A percentile compares a stretch with the other conserved stretches of the same genome.
Conservation (phyloP, 1,139 yeast genomes). For the Debaryomycetaceae sp. region DNA sequence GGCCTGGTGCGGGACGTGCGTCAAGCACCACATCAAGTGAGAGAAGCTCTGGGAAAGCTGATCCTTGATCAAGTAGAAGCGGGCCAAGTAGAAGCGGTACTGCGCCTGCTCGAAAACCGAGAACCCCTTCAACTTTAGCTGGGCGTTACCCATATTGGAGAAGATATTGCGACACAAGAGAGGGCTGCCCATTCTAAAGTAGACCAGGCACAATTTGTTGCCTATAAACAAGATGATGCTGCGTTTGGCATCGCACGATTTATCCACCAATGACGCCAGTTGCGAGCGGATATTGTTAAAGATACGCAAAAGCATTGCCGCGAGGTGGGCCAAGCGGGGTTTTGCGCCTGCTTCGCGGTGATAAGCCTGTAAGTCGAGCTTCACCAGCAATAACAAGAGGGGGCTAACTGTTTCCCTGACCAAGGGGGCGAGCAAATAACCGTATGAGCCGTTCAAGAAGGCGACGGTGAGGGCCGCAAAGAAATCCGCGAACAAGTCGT, state of each 20-base stretch:
- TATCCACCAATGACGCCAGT: constrained; percentile 6
- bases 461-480: constrained; percentile 49
- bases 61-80: constrained; percentile 51
- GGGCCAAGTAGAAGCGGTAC: constrained; percentile 59
- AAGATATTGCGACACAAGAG: constrained; percentile 65
- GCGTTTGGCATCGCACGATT: constrained; percentile 32
- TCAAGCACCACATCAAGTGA: constrained; percentile 57
- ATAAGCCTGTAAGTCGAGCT: constrained; percentile 39
- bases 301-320: constrained; percentile 46
- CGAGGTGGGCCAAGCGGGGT: constrained; percentile 43
- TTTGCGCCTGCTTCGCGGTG: constrained; percentile 26
- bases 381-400: constrained; percentile 39
- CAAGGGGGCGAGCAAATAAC: constrained; percentile 35
- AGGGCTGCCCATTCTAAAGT: constrained; percentile 54
- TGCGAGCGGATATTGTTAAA: constrained; percentile 59
- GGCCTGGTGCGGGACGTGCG: constrained; percentile 8
- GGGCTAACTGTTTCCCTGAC: constrained; percentile 30
- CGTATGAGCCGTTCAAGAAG: constrained; percentile 41
- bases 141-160: constrained; percentile 58
- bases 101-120: constrained; percentile 46
- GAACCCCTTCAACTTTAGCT: constrained; percentile 33
- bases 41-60: constrained; percentile 44
- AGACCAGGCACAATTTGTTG: constrained; percentile 47
- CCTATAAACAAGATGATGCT: constrained; percentile 47
- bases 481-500: constrained; percentile 45